Conservation (phyloP, 1,284 basidiomycete species). For the Cystobasidium pallidum region DNA sequence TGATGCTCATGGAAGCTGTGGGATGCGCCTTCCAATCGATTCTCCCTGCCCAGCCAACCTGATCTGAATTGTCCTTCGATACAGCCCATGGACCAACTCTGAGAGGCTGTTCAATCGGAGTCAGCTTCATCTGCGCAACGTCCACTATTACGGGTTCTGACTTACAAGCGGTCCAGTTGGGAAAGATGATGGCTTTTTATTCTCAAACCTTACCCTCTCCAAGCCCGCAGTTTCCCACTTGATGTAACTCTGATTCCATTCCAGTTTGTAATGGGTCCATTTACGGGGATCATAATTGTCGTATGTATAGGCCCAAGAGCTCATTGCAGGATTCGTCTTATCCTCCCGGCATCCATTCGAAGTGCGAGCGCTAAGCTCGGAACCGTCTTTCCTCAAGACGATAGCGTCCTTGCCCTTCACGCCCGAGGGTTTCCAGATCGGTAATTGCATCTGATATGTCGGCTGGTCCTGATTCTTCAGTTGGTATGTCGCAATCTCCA, state of each 20-base stretch:
- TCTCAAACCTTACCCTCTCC: constrained; percentile 7
- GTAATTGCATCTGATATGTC: constrained; percentile 23
- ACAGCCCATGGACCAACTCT: constrained; percentile 6
- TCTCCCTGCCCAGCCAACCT: constrained; percentile 11
- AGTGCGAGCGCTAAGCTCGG: background rate
- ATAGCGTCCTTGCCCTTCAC: constrained; percentile 6
- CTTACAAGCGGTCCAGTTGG: constrained; percentile 8
- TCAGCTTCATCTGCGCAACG: background rate
- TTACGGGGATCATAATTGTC: background rate
- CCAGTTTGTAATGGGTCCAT: constrained; percentile 11
- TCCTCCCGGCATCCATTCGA: constrained; percentile 12
- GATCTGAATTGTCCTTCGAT: constrained; percentile 7
- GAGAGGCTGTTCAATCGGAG: background rate
- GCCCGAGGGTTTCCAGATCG: constrained; percentile 20
- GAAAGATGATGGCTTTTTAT: constrained; percentile 4
- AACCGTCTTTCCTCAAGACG: constrained; percentile 1
- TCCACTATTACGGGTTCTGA: background rate
- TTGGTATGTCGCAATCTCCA: constrained; percentile 9
- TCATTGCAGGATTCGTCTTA: background rate
- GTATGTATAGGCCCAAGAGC: constrained; percentile 10
- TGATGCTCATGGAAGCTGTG: constrained; percentile 9
- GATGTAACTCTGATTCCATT: constrained; percentile 15
- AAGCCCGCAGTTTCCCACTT: constrained; percentile 2
- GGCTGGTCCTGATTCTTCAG: background rate
- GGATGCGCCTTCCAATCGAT: constrained; percentile 8